phyloP scores from a whole-genome alignment of 2,329 filamentous ascomycete species.

The Harringtonia lauricola region DNA sequence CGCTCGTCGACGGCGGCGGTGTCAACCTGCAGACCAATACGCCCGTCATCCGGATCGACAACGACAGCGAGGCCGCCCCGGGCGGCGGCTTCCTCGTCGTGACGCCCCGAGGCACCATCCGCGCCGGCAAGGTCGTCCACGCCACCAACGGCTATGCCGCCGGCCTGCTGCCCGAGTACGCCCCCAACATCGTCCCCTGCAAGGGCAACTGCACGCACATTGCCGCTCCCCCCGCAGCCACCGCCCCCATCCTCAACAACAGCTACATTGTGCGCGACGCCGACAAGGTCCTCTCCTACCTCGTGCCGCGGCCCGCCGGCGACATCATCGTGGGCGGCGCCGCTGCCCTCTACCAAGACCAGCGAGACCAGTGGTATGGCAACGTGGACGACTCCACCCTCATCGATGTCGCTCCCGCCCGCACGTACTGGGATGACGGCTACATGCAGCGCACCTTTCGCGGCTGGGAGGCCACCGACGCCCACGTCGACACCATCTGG shows the following conservation, averaged over 20 bases:
- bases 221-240: too few species aligned
- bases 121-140: constrained; percentile 12
- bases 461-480: background rate
- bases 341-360: constrained; percentile 1
- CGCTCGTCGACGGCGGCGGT: background rate
- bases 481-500: constrained; percentile 2
- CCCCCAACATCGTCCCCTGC: constrained; percentile 6
- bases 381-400: constrained; percentile 11
- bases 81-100: constrained; percentile 52
- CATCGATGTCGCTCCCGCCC: constrained; percentile 32
- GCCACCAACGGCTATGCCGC: constrained; percentile 20
- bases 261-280: constrained; percentile 11
- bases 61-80: constrained; percentile 59
- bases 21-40: constrained; percentile 67
- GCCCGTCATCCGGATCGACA: constrained; percentile 51
- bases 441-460: constrained; percentile 12
- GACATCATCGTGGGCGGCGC: constrained; percentile 3
- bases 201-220: constrained; percentile 2
- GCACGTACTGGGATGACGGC: constrained; percentile 29
- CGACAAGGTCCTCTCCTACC: constrained; percentile 16
- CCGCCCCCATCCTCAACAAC: constrained; percentile 32
- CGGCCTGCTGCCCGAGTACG: constrained; percentile 12
- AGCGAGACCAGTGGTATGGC: background rate
- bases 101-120: constrained; percentile 21
- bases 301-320: constrained; percentile 3